Evolutionary conservation across 1,284 basidiomycete genomes (phyloP).

Genomic region (Irpex sp.): DNA sequence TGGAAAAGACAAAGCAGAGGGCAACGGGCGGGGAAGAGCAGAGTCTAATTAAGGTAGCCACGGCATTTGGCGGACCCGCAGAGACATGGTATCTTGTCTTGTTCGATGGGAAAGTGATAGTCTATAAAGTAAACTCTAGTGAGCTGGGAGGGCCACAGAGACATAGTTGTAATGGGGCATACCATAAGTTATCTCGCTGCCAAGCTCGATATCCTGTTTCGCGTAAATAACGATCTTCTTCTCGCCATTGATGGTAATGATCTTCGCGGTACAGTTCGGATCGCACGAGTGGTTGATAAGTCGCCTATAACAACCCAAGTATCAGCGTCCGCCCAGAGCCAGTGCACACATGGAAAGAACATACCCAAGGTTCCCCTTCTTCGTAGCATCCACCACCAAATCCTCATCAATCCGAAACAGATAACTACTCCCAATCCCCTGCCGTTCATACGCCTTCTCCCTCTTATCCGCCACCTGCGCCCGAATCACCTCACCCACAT

Average conservation of each 20-base stretch:
- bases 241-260: constrained; percentile 96
- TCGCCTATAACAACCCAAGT: constrained; percentile 49
- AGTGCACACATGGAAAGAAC: constrained; percentile 29
- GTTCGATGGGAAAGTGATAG: constrained; percentile 92
- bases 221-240: constrained; percentile 99
- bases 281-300: constrained; percentile 97
- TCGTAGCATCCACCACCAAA: constrained; percentile 94
- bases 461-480: constrained; percentile 96
- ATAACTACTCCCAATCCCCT: constrained; percentile 94
- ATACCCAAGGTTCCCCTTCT: constrained; percentile 96
- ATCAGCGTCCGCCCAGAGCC: background rate
- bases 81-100: constrained; percentile 88
- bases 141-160: too few species aligned
- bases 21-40: too few species aligned
- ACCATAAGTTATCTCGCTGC: constrained; percentile 95
- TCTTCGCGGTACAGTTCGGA: constrained; percentile 97
- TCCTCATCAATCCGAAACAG: constrained; percentile 92
- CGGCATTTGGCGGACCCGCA: constrained; percentile 86
- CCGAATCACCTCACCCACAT: constrained; percentile 95
- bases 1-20: background rate
- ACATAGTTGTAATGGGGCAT: constrained; percentile 21
- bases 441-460: constrained; percentile 94
- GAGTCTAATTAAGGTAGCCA: constrained; percentile 79
- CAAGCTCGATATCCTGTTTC: constrained; percentile 89
- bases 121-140: constrained; percentile 40